Conservation (phyloP, 2,329 filamentous ascomycete genomes). For the Fusarium sp. region DNA sequence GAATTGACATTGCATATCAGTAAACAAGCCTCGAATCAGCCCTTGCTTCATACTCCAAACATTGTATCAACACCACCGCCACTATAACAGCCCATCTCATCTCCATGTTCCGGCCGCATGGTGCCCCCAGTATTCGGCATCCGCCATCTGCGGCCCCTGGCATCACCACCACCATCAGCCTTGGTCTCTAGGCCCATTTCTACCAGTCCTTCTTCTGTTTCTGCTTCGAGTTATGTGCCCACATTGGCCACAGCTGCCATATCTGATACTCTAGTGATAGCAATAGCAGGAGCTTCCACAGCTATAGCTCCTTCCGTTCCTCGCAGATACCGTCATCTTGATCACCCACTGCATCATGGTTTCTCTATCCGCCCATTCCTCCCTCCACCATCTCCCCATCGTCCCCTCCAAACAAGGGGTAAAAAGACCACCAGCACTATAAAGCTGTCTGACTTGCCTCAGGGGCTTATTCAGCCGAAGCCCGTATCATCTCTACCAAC, state of each 20-base stretch:
- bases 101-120: conserved; percentile 48
- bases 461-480: conserved; percentile 59
- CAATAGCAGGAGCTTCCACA: conserved; percentile 9
- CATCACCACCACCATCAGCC: conserved; percentile 7
- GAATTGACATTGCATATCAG: conserved; percentile 19
- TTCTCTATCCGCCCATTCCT: conserved; percentile 40
- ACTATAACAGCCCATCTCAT: conserved; percentile 43
- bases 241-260: conserved; percentile 13
- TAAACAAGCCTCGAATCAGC: conserved; percentile 14
- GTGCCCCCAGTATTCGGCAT: conserved; percentile 43
- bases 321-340: conserved; percentile 6
- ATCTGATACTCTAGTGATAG: conserved; percentile 6
- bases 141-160: conserved; percentile 48
- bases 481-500: conserved; percentile 30
- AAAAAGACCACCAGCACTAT: conserved; percentile 69
- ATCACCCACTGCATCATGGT: conserved; percentile 19
- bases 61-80: conserved; percentile 26
- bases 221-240: conserved; percentile 20
- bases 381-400: conserved; percentile 39
- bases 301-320: conserved; percentile 1
- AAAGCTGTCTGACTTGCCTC: conserved; percentile 69
- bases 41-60: conserved; percentile 15
- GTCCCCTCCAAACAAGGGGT: conserved; percentile 54
- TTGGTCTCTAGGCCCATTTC: conserved; percentile 24
- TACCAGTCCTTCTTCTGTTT: conserved; percentile 6